phyloP scores from a whole-genome alignment of 192 early-diverging fungal genomes.

The Coemansia sp. region DNA sequence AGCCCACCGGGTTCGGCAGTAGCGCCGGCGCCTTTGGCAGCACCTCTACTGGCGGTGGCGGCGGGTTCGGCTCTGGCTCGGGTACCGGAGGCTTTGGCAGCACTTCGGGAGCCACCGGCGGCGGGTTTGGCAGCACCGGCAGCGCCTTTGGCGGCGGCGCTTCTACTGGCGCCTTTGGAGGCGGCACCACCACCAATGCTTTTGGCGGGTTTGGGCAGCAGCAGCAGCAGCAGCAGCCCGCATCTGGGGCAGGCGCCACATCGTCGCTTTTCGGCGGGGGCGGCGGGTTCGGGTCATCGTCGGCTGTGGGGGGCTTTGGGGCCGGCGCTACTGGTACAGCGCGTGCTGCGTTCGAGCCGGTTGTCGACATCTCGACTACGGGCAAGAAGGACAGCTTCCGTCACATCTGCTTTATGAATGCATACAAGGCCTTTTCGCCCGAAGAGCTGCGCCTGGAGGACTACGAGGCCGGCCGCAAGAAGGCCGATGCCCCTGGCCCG shows the following conservation, averaged over 20 bases:
- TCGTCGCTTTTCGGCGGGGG: slow-evolving; percentile 40
- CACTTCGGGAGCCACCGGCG: slow-evolving; percentile 25
- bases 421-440: slow-evolving; percentile 78
- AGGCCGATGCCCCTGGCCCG: slow-evolving; percentile 11
- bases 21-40: slow-evolving; percentile 19
- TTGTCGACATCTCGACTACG: slow-evolving; percentile 53
- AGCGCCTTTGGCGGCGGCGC: slow-evolving; percentile 20
- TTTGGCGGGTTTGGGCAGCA: slow-evolving; percentile 6
- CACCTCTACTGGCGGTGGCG: slow-evolving; percentile 14
- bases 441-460: slow-evolving; percentile 92
- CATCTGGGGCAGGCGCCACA: background rate
- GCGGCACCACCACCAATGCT: background rate
- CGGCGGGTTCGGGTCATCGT: slow-evolving; percentile 23
- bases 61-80: slow-evolving; percentile 21
- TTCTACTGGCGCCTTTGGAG: slow-evolving; percentile 24
- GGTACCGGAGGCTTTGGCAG: slow-evolving; percentile 22
- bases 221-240: slow-evolving; percentile 9
- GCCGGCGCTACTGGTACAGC: slow-evolving; percentile 54
- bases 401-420: slow-evolving; percentile 79
- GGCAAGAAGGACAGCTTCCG: slow-evolving; percentile 64
- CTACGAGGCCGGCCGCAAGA: slow-evolving; percentile 80
- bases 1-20: slow-evolving; percentile 12
- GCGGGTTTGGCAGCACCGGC: slow-evolving; percentile 46
- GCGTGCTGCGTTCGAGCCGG: slow-evolving; percentile 56
- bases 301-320: slow-evolving; percentile 16